These are phyloP conservation scores for Alternaria hordeiaustralica DNA, from an alignment of 2,329 filamentous ascomycete species.

Conservation along the genomic window DNA sequence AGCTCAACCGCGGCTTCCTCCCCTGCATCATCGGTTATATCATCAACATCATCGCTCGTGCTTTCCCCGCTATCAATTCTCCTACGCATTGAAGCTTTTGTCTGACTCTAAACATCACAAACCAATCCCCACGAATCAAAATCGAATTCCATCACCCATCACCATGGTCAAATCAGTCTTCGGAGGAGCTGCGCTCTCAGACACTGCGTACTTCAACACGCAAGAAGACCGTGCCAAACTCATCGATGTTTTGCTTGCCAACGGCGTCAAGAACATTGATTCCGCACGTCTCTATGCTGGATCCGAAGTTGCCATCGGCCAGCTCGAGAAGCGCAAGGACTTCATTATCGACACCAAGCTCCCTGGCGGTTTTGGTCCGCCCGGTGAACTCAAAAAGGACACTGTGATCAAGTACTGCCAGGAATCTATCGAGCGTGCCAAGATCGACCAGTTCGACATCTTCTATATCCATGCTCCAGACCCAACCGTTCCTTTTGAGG, in stretches of 20 bases:
- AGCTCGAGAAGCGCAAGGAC: slow-evolving; percentile 46
- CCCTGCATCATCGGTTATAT: not conserved
- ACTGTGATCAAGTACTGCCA: slow-evolving; percentile 43
- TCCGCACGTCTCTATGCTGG: slow-evolving; percentile 52
- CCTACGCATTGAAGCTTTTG: not conserved
- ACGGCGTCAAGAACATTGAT: slow-evolving; percentile 48
- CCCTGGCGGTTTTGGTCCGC: slow-evolving; percentile 42
- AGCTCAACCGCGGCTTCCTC: not conserved
- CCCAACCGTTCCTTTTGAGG: slow-evolving; percentile 27
- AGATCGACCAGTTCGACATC: slow-evolving; percentile 43
- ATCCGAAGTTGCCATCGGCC: slow-evolving; percentile 53
- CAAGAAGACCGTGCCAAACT: slow-evolving; percentile 22
- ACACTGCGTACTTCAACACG: slow-evolving; percentile 20
- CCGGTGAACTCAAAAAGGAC: slow-evolving; percentile 44
- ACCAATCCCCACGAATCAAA: not conserved
- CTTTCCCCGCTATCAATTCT: not conserved
- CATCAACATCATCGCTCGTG: slow-evolving; percentile 1
- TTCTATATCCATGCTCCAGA: slow-evolving; percentile 46
- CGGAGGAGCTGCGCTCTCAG: slow-evolving; percentile 39
- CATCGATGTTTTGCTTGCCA: slow-evolving; percentile 40
- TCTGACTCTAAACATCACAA: not conserved
- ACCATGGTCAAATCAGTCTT: slow-evolving; percentile 48
- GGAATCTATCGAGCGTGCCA: slow-evolving; percentile 38
- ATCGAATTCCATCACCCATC: not conserved
- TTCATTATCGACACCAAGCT: slow-evolving; percentile 58